Percentiles rank a stretch among this genome's conserved stretches.
Conservation (phyloP, 2,329 filamentous ascomycete genomes). For the Leptographium wingfieldii region DNA sequence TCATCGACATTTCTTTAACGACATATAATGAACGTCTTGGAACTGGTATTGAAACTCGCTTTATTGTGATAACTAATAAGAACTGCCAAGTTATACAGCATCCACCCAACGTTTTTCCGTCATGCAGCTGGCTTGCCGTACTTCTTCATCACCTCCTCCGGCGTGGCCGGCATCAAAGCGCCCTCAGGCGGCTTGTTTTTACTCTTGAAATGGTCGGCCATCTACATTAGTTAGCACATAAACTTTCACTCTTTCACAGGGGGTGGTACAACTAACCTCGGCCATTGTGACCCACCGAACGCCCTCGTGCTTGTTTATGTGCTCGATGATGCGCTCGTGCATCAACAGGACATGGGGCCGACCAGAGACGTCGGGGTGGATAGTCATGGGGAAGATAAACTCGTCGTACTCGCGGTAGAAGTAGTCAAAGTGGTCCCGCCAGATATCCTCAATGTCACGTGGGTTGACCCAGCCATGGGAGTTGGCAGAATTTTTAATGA, state of each 20-base stretch:
- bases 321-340: slow-evolving; percentile 13
- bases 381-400: slow-evolving; percentile 66
- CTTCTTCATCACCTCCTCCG: slow-evolving; percentile 36
- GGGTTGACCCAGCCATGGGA: slow-evolving; percentile 49
- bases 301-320: slow-evolving; percentile 14
- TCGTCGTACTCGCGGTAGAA: slow-evolving; percentile 68
- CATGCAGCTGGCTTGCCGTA: background rate
- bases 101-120: background rate
- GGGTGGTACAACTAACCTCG: slow-evolving; percentile 29
- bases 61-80: no score
- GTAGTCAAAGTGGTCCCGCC: slow-evolving; percentile 57
- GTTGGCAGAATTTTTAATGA: slow-evolving; percentile 53
- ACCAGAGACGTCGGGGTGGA: slow-evolving; percentile 62
- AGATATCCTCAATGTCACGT: slow-evolving; percentile 46
- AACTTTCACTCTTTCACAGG: no score
- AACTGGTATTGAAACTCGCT: no score
- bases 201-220: slow-evolving; percentile 60
- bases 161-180: slow-evolving; percentile 46
- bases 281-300: slow-evolving; percentile 54
- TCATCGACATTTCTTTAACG: no score
- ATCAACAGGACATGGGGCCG: slow-evolving; percentile 54
- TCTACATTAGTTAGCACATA: slow-evolving; percentile 34
- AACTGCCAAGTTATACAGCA: no score
- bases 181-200: slow-evolving; percentile 45
- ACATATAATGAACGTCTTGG: no score